Percentiles rank a stretch among this genome's conserved stretches.
These are phyloP conservation scores for Waitea zeae DNA, from an alignment of 1,284 basidiomycete genomes.

Conservation along the genomic window DNA sequence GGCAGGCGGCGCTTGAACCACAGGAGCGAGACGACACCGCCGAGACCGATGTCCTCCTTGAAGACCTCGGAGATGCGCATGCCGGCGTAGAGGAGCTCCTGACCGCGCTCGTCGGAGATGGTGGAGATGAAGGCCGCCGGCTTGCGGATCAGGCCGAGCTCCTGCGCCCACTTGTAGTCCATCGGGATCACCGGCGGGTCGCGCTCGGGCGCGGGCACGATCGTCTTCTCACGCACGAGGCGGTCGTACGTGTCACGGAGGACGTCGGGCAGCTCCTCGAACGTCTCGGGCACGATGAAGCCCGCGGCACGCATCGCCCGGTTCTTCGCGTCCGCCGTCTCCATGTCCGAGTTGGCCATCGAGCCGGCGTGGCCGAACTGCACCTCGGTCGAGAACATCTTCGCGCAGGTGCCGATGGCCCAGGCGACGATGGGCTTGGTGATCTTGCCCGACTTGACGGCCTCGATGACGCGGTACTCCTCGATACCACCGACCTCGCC, in stretches of 20 bases:
- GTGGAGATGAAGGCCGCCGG: slow-evolving; percentile 99
- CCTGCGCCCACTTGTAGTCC: slow-evolving; percentile 99
- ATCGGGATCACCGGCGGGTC: slow-evolving; percentile 94
- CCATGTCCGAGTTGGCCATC: slow-evolving; percentile 94
- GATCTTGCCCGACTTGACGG: slow-evolving; percentile 87
- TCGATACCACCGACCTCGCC: slow-evolving; percentile 98
- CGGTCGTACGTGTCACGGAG: slow-evolving; percentile 76
- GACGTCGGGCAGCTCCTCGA: slow-evolving; percentile 85
- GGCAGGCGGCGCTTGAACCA: slow-evolving; percentile 97
- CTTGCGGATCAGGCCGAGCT: slow-evolving; percentile 96
- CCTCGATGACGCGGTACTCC: slow-evolving; percentile 98
- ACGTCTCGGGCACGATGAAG: slow-evolving; percentile 94
- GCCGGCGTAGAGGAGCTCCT: slow-evolving; percentile 95
- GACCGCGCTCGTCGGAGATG: slow-evolving; percentile 98
- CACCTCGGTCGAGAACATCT: slow-evolving; percentile 99
- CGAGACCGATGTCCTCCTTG: slow-evolving; percentile 93
- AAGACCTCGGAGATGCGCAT: slow-evolving; percentile 99
- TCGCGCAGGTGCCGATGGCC: slow-evolving; percentile 99
- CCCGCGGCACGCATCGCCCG: slow-evolving; percentile 87
- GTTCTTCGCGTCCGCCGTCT: slow-evolving; percentile 99
- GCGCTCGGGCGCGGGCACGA: slow-evolving; percentile 64
- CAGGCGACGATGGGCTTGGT: slow-evolving; percentile 98
- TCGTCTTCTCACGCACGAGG: slow-evolving; percentile 57
- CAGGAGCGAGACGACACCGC: slow-evolving; percentile 89
- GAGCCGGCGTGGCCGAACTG: slow-evolving; percentile 98